Conservation (phyloP, 1,139 yeast genomes). For the Pichia sp. region DNA sequence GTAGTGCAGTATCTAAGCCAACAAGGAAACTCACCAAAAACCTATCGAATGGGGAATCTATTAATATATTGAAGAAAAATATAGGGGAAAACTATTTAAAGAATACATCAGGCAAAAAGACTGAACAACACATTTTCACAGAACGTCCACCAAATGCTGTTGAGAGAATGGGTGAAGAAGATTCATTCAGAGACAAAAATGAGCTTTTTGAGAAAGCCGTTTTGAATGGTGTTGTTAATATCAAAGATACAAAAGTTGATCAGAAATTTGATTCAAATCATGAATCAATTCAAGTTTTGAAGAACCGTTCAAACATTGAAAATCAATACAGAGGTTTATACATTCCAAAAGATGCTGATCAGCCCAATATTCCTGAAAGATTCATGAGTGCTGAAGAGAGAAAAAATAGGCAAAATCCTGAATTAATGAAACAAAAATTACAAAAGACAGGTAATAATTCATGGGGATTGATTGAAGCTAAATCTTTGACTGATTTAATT, state of each 20-base stretch:
- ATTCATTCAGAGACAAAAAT: constrained; percentile 2
- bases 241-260: constrained; percentile 9
- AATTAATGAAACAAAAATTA: constrained; percentile 8
- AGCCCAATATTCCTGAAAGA: constrained; percentile 18
- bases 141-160: constrained; percentile 15
- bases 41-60: neutral
- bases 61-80: constrained; percentile 6
- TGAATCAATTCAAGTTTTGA: constrained; percentile 14
- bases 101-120: neutral
- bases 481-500: constrained; percentile 18
- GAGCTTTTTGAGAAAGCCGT: constrained; percentile 16
- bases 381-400: constrained; percentile 15
- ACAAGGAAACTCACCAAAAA: constrained; percentile 8
- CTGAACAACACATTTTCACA: constrained; percentile 14
- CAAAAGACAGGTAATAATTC: constrained; percentile 10
- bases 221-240: constrained; percentile 13
- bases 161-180: constrained; percentile 12
- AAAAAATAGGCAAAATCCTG: constrained; percentile 6
- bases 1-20: constrained; percentile 16
- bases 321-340: constrained; percentile 17
- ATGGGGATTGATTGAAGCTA: constrained; percentile 18
- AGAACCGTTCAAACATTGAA: constrained; percentile 16
- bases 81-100: neutral
- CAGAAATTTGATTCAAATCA: constrained; percentile 14
- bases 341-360: constrained; percentile 14